Conservation (phyloP, 768 basidiomycete species). For the Chiua virens region DNA sequence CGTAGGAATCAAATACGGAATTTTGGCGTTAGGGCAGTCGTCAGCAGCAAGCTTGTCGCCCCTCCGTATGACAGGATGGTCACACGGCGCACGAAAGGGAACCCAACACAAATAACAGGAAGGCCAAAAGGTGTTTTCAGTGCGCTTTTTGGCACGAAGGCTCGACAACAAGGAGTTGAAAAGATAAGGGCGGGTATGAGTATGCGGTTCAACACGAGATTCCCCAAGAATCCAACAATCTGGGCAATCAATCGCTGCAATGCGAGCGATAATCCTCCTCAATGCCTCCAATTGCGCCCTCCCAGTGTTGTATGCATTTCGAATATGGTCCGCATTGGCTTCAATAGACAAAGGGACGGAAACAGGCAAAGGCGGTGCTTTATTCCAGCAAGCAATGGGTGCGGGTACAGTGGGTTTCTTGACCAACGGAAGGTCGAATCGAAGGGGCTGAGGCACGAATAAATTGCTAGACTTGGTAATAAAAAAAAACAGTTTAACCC, state of each 20-base stretch:
- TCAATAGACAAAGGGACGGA: too few species aligned
- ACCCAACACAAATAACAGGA: constrained; percentile 8
- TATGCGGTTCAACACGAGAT: too few species aligned
- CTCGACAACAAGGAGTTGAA: not conserved
- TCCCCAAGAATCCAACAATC: constrained; percentile 3
- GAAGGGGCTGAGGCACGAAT: too few species aligned
- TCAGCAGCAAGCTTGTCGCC: not conserved
- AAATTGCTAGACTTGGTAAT: too few species aligned
- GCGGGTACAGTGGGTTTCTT: too few species aligned
- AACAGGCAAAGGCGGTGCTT: too few species aligned
- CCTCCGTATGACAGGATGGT: not conserved
- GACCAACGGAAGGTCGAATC: not conserved
- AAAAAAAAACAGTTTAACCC: too few species aligned
- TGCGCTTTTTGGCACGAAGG: not conserved
- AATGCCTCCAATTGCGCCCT: not conserved
- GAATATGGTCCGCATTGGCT: too few species aligned
- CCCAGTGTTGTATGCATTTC: not conserved
- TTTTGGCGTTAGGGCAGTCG: too few species aligned
- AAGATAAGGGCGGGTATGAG: not conserved
- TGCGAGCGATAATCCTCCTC: not conserved
- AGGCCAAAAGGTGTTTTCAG: not conserved
- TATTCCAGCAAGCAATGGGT: too few species aligned
- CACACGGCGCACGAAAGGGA: constrained; percentile 4
- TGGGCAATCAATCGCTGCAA: not conserved
- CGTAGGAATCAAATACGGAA: too few species aligned